Evolutionary conservation across 2,329 filamentous ascomycete species (phyloP), one percentile per base, ranked within the genome.

Genomic region (Sporothrix globosa): DNA sequence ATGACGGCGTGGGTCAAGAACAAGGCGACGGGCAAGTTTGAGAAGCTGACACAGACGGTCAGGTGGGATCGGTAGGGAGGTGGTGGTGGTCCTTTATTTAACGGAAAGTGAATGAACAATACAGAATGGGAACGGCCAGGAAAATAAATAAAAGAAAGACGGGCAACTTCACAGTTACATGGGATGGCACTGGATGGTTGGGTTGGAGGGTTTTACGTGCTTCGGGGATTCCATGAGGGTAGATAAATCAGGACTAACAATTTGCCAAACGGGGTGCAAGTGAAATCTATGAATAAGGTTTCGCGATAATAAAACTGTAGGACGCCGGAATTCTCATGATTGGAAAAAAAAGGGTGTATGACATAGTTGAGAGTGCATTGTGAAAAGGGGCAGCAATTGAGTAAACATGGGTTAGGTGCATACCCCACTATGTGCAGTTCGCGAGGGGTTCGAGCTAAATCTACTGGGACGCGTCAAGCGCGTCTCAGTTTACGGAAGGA

Each of bases 1-100:
- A 71, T 73, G 63, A 69, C 68, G 24, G 70, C 68, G 7, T 67
- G 61, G 41, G 46, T 67, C 24, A 71, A 71, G 65, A 66, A 71
- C 63, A 54, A 44, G 41, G 19, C 7, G 17, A 70, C 67, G 44
- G 70, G 72, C 21, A 2, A 54, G n/a, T 73, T 68, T 58, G 53
- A 67, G 34, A 69, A 71, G n/a, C 13, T 46, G 44, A 54, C 67
- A n/a, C 61, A 67, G 54, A 69, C 67, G 3, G 67, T 72, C 5
- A 27, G 21, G 14, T 71, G 69, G 71, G 71, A 72, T 48, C 21
- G 27, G 21, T 67, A 54, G 17, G 46, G 66, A 46, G 67, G 46
- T 41, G 46, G 58, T 34, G 54, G 21, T 34, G 34, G 34, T 34
- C 7, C 3, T 34, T 54, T 14, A 19, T 7, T 24, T 10, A 24